Percentiles rank a stretch among this genome's conserved stretches.
phyloP scores from a whole-genome alignment of 1,139 yeast genomes.

The Kodamaea ohmeri region DNA sequence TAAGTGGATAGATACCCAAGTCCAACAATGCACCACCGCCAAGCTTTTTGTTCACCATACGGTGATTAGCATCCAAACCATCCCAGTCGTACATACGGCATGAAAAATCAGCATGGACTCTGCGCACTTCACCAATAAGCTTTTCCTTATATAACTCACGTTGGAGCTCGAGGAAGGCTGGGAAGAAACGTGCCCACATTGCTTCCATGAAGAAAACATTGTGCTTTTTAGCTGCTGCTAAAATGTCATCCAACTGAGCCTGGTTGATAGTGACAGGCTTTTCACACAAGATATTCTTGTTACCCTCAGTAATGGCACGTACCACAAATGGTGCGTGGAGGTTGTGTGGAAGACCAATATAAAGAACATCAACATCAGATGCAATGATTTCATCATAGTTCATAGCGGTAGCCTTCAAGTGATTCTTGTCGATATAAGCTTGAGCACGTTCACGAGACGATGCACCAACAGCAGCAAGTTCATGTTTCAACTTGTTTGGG shows the following conservation, averaged over 20 bases:
- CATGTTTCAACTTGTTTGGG: slow-evolving; percentile 28
- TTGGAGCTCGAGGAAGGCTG: slow-evolving; percentile 41
- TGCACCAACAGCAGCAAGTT: slow-evolving; percentile 33
- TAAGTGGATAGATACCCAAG: slow-evolving; percentile 56
- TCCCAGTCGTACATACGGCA: slow-evolving; percentile 29
- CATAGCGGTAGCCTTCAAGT: slow-evolving; percentile 11
- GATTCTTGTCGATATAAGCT: slow-evolving; percentile 20
- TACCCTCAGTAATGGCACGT: slow-evolving; percentile 49
- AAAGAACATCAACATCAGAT: slow-evolving; percentile 51
- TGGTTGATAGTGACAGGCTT: slow-evolving; percentile 58
- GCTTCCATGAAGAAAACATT: slow-evolving; percentile 59
- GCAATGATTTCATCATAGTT: slow-evolving; percentile 35
- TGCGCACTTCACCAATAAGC: slow-evolving; percentile 45
- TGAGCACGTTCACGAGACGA: slow-evolving; percentile 28
- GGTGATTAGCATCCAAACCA: slow-evolving; percentile 14
- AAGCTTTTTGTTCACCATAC: slow-evolving; percentile 39
- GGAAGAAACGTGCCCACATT: slow-evolving; percentile 65
- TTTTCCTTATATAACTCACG: slow-evolving; percentile 42
- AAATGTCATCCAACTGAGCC: slow-evolving; percentile 43
- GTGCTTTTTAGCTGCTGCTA: slow-evolving; percentile 44
- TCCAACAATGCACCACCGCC: slow-evolving; percentile 66
- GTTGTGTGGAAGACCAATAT: slow-evolving; percentile 60
- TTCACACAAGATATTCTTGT: slow-evolving; percentile 57
- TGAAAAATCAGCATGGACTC: slow-evolving; percentile 42
- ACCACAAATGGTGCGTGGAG: slow-evolving; percentile 51